Conservation (phyloP, 179 eudicot genomes). For the Vitellaria paradoxa region DNA sequence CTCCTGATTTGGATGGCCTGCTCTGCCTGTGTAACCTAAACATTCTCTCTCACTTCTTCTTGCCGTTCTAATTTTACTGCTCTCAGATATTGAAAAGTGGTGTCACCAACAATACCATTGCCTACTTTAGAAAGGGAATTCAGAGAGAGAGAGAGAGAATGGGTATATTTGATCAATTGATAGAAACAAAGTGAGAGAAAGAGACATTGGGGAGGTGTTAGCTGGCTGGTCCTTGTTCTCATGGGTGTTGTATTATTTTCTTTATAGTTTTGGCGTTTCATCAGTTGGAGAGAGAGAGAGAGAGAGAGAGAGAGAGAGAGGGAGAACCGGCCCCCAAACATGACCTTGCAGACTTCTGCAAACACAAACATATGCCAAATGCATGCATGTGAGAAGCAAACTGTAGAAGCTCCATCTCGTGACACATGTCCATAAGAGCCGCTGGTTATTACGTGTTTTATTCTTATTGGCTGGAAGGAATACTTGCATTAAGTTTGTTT, state of each 20-base stretch:
- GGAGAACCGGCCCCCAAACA: background rate
- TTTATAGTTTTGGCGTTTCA: background rate
- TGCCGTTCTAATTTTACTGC: background rate
- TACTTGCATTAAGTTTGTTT: background rate
- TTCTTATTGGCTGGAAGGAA: background rate
- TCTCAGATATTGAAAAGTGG: background rate
- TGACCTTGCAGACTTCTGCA: too few species aligned
- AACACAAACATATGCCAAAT: too few species aligned
- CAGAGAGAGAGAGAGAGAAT: conserved; percentile 2
- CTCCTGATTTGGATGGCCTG: conserved; percentile 39
- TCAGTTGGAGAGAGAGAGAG: conserved; percentile 3
- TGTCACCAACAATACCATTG: background rate
- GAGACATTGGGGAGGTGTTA: background rate
- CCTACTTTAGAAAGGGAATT: background rate
- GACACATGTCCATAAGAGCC: background rate
- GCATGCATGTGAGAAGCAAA: too few species aligned
- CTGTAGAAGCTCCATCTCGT: background rate
- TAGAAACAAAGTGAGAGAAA: conserved; percentile 10
- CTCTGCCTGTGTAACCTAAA: conserved; percentile 63
- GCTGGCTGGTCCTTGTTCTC: conserved; percentile 12
- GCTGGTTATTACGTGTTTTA: background rate
- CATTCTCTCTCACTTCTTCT: conserved; percentile 36
- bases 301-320: background rate
- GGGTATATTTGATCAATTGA: background rate
- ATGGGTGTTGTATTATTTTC: conserved; percentile 1